Evolutionary conservation across 2,329 filamentous ascomycete genomes (phyloP).

Genomic region (Camptophora hylomeconis): DNA sequence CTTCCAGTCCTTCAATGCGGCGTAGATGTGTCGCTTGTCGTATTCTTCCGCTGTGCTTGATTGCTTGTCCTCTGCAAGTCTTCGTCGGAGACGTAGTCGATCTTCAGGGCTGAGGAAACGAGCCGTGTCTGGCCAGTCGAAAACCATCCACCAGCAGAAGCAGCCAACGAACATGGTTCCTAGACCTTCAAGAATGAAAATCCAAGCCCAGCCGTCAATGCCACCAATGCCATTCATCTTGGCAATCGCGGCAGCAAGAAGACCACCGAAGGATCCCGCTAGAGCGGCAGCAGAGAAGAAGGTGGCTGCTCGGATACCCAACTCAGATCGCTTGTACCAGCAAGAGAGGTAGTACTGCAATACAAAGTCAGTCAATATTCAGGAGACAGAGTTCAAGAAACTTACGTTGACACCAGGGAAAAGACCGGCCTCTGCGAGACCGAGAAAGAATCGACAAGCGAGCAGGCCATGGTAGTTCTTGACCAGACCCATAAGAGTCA

Average conservation of each 20-base stretch:
- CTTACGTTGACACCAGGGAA: constrained; percentile 27
- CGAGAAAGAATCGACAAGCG: constrained; percentile 35
- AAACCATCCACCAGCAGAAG: constrained; percentile 33
- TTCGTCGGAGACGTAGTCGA: constrained; percentile 21
- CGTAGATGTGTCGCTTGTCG: constrained; percentile 36
- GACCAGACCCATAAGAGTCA: constrained; percentile 22
- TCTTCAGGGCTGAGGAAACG: constrained; percentile 34
- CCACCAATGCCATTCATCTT: constrained; percentile 25
- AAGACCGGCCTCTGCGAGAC: constrained; percentile 38
- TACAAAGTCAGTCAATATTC: constrained; percentile 22
- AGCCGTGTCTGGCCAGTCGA: constrained; percentile 37
- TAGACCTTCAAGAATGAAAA: constrained; percentile 34
- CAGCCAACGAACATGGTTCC: constrained; percentile 25
- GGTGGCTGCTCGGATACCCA: constrained; percentile 45
- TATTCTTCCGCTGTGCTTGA: constrained; percentile 28
- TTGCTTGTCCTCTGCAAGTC: constrained; percentile 28
- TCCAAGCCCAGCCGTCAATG: constrained; percentile 33
- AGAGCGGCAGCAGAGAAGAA: constrained; percentile 43
- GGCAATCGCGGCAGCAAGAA: constrained; percentile 39
- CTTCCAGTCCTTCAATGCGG: constrained; percentile 36
- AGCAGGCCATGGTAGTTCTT: constrained; percentile 30
- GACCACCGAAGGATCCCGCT: constrained; percentile 40
- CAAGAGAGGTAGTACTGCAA: constrained; percentile 35
- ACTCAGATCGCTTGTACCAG: constrained; percentile 44
- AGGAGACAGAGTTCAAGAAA: not conserved